Conservation (phyloP, 148 eudicot genomes). For the Cornus kousa region DNA sequence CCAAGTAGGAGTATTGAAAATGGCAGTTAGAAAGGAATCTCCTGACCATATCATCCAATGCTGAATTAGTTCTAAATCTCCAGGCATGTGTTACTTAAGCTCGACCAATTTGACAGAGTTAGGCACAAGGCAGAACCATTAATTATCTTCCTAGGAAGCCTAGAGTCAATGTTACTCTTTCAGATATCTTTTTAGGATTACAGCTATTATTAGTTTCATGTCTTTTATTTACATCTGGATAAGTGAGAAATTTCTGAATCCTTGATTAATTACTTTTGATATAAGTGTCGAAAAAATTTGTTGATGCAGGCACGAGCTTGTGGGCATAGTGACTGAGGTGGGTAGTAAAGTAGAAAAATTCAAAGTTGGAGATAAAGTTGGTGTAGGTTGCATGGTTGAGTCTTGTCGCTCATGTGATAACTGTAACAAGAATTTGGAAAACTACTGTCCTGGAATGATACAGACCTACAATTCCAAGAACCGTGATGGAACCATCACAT, state of each 20-base stretch:
- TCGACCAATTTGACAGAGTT: not conserved
- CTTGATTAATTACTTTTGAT: too few species aligned
- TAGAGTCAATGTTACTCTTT: not conserved
- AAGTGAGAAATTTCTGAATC: too few species aligned
- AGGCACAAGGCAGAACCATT: not conserved
- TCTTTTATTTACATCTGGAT: too few species aligned
- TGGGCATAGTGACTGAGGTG: slow-evolving; percentile 9
- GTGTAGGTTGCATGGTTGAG: slow-evolving; percentile 20
- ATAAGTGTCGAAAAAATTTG: not conserved
- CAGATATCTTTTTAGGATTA: too few species aligned
- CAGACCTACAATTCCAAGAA: not conserved
- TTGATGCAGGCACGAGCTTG: slow-evolving; percentile 9
- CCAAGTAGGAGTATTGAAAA: too few species aligned
- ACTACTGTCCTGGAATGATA: slow-evolving; percentile 12
- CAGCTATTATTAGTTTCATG: not conserved
- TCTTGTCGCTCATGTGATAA: slow-evolving; percentile 8
- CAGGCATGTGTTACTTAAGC: too few species aligned
- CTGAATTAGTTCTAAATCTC: not conserved
- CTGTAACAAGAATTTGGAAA: slow-evolving; percentile 12
- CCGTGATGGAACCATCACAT: slow-evolving; percentile 26
- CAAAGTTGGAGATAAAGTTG: slow-evolving; percentile 21
- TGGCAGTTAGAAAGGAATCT: not conserved
- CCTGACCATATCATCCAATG: slow-evolving; percentile 8
- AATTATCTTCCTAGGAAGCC: not conserved
- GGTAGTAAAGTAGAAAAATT: slow-evolving; percentile 16